Evolutionary conservation across 2,329 filamentous ascomycete genomes (phyloP).

Genomic region (Septoria linicola): DNA sequence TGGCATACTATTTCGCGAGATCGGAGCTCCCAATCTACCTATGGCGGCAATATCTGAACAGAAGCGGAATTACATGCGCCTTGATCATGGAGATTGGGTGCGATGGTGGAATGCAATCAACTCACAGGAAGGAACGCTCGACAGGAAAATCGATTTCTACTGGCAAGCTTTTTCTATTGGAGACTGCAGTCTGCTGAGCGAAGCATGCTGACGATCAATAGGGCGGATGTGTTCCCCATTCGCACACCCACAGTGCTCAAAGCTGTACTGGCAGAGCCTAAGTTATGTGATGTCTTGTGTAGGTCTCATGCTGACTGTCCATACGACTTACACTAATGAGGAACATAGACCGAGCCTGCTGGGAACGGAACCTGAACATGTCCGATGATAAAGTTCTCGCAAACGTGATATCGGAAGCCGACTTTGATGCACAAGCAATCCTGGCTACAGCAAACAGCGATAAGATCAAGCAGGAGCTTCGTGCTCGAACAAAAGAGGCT

Average conservation of each 20-base stretch:
- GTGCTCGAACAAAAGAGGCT: constrained; percentile 24
- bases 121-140: constrained; percentile 20
- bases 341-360: constrained; percentile 25
- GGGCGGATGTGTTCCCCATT: constrained; percentile 26
- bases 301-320: not conserved
- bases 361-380: constrained; percentile 30
- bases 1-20: constrained; percentile 28
- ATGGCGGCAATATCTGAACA: constrained; percentile 25
- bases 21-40: constrained; percentile 27
- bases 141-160: constrained; percentile 26
- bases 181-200: no score
- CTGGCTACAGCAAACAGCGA: constrained; percentile 19
- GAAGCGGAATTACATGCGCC: constrained; percentile 22
- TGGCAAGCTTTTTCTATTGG: constrained; percentile 9
- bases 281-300: constrained; percentile 23
- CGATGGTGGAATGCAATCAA: constrained; percentile 31
- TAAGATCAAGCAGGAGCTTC: constrained; percentile 24
- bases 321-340: not conserved
- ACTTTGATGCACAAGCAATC: constrained; percentile 19
- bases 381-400: constrained; percentile 23
- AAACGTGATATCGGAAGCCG: constrained; percentile 24
- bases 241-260: constrained; percentile 24
- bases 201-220: no score
- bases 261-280: constrained; percentile 22
- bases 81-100: constrained; percentile 28